Conservation (phyloP, 2,329 filamentous ascomycete genomes). For the Coniochaeta sp. region DNA sequence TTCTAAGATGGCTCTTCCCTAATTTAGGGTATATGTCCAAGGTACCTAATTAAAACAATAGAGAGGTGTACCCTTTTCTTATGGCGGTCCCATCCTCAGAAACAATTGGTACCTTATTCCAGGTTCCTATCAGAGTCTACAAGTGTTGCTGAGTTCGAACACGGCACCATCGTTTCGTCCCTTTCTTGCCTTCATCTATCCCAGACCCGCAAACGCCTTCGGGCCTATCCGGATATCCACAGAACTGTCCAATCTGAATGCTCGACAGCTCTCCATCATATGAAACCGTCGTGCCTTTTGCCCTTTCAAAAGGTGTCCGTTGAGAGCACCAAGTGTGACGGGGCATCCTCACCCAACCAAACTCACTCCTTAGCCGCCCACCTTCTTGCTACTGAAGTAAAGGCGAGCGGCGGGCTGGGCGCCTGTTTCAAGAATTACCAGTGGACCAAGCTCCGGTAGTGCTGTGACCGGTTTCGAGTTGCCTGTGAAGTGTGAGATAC, state of each 20-base stretch:
- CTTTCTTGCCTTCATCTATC: neutral
- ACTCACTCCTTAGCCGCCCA: neutral
- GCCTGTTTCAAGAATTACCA: neutral
- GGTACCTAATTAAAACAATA: no score
- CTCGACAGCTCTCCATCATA: neutral
- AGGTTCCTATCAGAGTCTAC: neutral
- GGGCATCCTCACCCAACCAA: neutral
- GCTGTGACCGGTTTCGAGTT: neutral
- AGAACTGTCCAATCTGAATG: neutral
- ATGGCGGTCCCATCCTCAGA: no score
- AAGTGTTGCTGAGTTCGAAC: neutral
- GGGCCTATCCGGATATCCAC: neutral
- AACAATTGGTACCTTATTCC: no score
- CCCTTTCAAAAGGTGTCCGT: neutral
- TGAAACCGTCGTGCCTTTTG: neutral
- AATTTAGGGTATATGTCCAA: no score
- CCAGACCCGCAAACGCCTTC: neutral
- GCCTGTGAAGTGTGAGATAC: neutral
- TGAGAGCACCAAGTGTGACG: neutral
- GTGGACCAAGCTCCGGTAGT: neutral
- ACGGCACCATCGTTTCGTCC: constrained; percentile 3
- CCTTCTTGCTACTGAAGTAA: no score
- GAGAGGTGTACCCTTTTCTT: no score
- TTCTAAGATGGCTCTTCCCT: no score
- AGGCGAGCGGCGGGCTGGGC: neutral